Evolutionary conservation across 352 stramenopile species (phyloP), one percentile per base, ranked within the genome.

Genomic region (Globisporangium cederbergense): DNA sequence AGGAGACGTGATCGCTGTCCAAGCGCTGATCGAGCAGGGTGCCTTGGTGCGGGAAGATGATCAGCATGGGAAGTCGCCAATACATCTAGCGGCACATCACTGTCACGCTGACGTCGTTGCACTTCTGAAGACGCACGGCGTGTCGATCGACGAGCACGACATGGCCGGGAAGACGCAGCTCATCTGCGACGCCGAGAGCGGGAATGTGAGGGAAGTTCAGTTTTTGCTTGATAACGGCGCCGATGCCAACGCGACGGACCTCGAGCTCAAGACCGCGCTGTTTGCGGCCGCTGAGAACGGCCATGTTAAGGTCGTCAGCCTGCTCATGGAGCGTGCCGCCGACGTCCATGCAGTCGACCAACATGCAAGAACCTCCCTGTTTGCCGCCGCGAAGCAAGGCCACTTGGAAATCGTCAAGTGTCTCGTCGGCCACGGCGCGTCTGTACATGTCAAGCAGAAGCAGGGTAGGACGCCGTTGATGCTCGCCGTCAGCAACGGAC

Each of bases 401-500:
- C 58, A 56, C 32, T 8, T 63, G 34, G 1, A 28, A n/a, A 55
- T 50, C n/a, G 32, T 57, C n/a, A 10, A 30, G 1, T 38, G 30
- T 18, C 46, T 63, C 2, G 32, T 47, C 9, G 22, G 36, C 10
- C 10, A 0, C 16, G n/a, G 11, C 2, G 30, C 58, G 14, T 7
- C 16, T 2, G 8, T 55, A 8, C n/a, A 56, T 8, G 16, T 20
- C 11, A 7, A 47, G 20, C 58, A 63, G 22, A 20, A 32, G 20
- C 13, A 16, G 20, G 58, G 58, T 13, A 9, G 58, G 53, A 36
- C 58, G 20, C 58, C 58, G 2, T 30, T 63, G 30, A 38, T 57
- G 58, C 32, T 63, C 32, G 58, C 58, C 2, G 32, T 50, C 4
- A 63, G 58, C 58, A 56, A 56, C 46, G 58, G 58, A 3, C 45